phyloP scores from a whole-genome alignment of 2,329 filamentous ascomycete species.

The Verticillium nubilum region DNA sequence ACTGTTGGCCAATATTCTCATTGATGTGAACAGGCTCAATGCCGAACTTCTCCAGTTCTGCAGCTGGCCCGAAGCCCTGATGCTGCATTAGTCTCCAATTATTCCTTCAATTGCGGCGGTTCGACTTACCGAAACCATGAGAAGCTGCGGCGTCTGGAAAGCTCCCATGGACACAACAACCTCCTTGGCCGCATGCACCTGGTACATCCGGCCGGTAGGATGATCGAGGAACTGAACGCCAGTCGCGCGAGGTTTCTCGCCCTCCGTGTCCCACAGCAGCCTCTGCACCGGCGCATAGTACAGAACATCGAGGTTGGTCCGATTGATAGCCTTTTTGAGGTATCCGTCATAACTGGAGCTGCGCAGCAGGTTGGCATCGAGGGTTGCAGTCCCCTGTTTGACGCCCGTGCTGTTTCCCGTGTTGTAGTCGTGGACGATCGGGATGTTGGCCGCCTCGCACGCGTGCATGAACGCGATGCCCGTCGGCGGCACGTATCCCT shows the following conservation, averaged over 20 bases:
- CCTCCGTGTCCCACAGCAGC: constrained; percentile 10
- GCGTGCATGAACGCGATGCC: constrained; percentile 19
- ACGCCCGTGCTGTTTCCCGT: constrained; percentile 19
- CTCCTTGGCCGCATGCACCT: constrained; percentile 12
- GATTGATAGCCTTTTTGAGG: constrained; percentile 13
- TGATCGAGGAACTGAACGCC: constrained; percentile 19
- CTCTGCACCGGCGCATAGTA: constrained; percentile 16
- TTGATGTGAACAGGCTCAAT: constrained; percentile 17
- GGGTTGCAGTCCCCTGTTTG: constrained; percentile 19
- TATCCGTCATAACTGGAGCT: constrained; percentile 20
- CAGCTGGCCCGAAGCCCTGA: constrained; percentile 12
- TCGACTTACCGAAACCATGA: constrained; percentile 12
- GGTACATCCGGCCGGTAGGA: constrained; percentile 11
- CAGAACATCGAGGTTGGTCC: constrained; percentile 18
- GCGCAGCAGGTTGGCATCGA: constrained; percentile 15
- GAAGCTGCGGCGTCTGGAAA: constrained; percentile 11
- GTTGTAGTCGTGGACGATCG: constrained; percentile 19
- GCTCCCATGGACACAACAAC: constrained; percentile 10
- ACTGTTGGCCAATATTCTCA: constrained; percentile 19
- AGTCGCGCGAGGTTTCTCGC: constrained; percentile 13
- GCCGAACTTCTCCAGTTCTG: constrained; percentile 13
- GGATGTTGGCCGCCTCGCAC: constrained; percentile 14
- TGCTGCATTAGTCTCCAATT: background rate
- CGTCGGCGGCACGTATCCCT: constrained; percentile 22
- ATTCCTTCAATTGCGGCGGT: background rate